Conservation (phyloP, 2,329 filamentous ascomycete species). For the Pseudocercospora cruenta region DNA sequence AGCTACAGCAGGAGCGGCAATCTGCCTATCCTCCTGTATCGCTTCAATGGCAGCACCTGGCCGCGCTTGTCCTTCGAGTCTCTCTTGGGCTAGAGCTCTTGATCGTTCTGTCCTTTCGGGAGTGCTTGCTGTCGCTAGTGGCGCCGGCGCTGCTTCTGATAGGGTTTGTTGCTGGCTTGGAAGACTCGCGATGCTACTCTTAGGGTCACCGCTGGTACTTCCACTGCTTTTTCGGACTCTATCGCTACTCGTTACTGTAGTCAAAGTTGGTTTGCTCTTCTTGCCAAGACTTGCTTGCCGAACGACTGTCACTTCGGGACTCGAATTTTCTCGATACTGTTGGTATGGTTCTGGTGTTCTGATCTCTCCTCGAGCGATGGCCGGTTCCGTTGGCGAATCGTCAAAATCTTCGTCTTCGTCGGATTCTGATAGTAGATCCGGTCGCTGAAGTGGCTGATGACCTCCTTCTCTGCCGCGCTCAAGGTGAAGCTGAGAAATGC, state of each 20-base stretch:
- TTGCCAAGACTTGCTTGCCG: constrained; percentile 54
- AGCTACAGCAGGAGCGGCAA: background rate
- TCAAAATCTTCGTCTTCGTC: constrained; percentile 21
- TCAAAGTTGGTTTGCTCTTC: constrained; percentile 52
- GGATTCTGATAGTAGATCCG: constrained; percentile 20
- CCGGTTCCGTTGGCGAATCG: constrained; percentile 19
- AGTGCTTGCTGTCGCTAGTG: constrained; percentile 1
- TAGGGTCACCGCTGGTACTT: constrained; percentile 6
- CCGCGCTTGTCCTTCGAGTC: constrained; percentile 21
- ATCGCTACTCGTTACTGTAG: constrained; percentile 52
- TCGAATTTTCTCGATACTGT: constrained; percentile 15
- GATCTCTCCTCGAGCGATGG: constrained; percentile 16
- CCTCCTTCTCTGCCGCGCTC: constrained; percentile 29
- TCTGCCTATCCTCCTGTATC: background rate
- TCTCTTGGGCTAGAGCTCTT: constrained; percentile 14
- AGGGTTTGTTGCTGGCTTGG: constrained; percentile 27
- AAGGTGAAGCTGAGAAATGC: constrained; percentile 46
- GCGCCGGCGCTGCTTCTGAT: constrained; percentile 6
- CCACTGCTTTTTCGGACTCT: constrained; percentile 24
- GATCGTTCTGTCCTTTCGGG: constrained; percentile 16
- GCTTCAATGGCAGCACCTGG: constrained; percentile 8
- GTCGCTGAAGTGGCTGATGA: constrained; percentile 8
- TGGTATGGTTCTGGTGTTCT: constrained; percentile 5
- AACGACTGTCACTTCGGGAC: constrained; percentile 39
- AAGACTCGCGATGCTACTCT: constrained; percentile 19